Conservation (phyloP, 108 stramenopile species). For the Fragilaria crotonensis region DNA sequence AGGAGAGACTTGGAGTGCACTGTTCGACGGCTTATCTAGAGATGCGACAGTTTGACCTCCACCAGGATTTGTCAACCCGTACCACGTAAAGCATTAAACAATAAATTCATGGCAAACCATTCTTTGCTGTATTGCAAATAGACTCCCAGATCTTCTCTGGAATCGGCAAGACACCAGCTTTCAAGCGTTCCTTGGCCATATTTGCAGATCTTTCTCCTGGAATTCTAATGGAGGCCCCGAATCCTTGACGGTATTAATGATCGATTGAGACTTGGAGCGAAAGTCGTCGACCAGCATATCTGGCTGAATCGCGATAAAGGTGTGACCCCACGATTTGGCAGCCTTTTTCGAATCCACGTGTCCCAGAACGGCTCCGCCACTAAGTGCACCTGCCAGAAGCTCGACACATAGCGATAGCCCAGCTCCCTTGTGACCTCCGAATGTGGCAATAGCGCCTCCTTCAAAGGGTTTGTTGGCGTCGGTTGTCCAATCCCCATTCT, state of each 20-base stretch:
- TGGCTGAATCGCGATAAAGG: conserved; percentile 32
- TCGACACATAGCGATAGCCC: conserved; percentile 26
- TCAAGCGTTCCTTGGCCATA: conserved; percentile 8
- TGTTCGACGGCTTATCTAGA: conserved; percentile 50
- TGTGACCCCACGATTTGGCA: conserved; percentile 31
- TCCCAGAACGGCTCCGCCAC: conserved; percentile 27
- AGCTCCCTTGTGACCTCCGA: conserved; percentile 32
- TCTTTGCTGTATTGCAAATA: conserved; percentile 13
- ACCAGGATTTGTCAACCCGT: too few relatives aligned
- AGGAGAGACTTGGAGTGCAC: conserved; percentile 45
- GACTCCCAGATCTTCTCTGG: conserved; percentile 25
- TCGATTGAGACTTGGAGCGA: conserved; percentile 10
- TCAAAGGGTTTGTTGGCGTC: conserved; percentile 17
- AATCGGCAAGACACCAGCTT: conserved; percentile 15
- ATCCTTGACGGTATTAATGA: conserved; percentile 12
- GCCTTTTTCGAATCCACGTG: conserved; percentile 23
- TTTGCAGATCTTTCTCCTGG: conserved; percentile 23
- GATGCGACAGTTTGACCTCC: conserved; percentile 13
- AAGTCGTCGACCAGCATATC: conserved; percentile 39
- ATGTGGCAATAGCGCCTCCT: conserved; percentile 32
- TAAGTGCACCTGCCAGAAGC: conserved; percentile 21
- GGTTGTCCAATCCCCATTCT: conserved; percentile 17
- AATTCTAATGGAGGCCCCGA: conserved; percentile 15
- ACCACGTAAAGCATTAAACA: too few relatives aligned
- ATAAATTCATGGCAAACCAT: conserved; percentile 12